Percentiles rank a stretch among this genome's conserved stretches.
phyloP scores from a whole-genome alignment of 805 yeast species.

The Kurtzmaniella cleridarum region DNA sequence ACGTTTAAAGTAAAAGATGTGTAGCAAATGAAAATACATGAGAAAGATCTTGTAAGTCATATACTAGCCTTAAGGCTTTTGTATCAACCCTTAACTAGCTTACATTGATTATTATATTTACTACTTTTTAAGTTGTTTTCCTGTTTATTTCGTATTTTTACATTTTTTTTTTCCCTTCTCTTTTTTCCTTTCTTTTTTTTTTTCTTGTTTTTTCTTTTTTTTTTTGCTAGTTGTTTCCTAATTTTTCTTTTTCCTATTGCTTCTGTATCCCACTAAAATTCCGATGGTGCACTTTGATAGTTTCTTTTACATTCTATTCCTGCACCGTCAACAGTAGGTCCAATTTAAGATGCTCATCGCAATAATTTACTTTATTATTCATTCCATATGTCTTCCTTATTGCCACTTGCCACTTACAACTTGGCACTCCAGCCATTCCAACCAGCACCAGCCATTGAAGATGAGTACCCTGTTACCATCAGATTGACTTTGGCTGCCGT shows the following conservation, averaged over 20 bases:
- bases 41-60: background rate
- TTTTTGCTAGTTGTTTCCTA: no score
- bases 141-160: no score
- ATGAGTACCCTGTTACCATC: constrained; percentile 82
- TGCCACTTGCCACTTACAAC: constrained; percentile 85
- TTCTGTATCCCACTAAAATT: no score
- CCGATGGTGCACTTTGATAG: background rate
- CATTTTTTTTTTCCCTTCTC: no score
- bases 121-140: no score
- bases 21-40: background rate
- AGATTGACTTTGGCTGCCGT: constrained; percentile 93
- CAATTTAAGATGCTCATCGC: constrained; percentile 9
- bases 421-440: constrained; percentile 80
- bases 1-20: constrained; percentile 9
- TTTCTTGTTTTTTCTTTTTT: no score
- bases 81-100: no score
- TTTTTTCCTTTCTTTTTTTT: no score
- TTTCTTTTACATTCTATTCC: no score
- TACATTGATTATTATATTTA: no score
- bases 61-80: background rate
- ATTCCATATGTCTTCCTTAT: constrained; percentile 55
- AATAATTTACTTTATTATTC: background rate
- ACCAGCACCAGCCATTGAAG: constrained; percentile 83
- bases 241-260: no score
- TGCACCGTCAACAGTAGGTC: no score